Base-by-base conservation (phyloP, 2,329 filamentous ascomycete species). In the Alternaria angustiovoidea region DNA sequence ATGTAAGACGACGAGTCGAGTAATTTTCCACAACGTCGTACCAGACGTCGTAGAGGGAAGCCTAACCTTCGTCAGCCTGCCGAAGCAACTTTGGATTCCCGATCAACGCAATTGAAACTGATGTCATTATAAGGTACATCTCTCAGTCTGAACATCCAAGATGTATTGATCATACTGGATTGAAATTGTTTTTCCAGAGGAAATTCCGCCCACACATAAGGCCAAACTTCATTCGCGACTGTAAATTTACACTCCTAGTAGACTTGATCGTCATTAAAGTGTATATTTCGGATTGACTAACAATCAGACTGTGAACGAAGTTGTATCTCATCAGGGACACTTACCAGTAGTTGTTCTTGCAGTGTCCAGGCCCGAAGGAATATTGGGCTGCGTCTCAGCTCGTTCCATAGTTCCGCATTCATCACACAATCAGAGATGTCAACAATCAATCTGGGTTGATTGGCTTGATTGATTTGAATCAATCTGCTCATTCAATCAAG, bases 161-260 rank as follows among this genome's bases (percentile, higher is more conserved):
- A 12, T 7, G 1, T 41, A 12, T 20, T 4, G 2, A 1, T 20
- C 7, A 9, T 41, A 4, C 9, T 2, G 9, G 4, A 2, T 20
- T 5, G 18, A 12, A 20, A 41, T 2, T 0, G 20, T 0, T 5
- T 42, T 24, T 42, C 39, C 3, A 43, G 9, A 2, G 5, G 20
- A 0, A n/a, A n/a, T n/a, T n/a, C n/a, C 22, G 1, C 2, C 41
- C 41, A 43, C 1, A 7, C 22, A 11, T 0, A 0, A 20, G 41
- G 22, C 41, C 41, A 43, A n/a, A n/a, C 22, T 24, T 43, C 41
- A 8, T 43, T 43, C 16, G 22, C 22, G 7, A 43, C 41, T 8
- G 7, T 26, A 12, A 1, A 7, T 26, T 43, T 26, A 14, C 22
- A 43, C 9, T n/a, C 22, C 41, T 7, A 43, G 7, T 43, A n/a